Base-by-base conservation (phyloP, 495 filamentous ascomycete genomes). In the Penicillium manginii region DNA sequence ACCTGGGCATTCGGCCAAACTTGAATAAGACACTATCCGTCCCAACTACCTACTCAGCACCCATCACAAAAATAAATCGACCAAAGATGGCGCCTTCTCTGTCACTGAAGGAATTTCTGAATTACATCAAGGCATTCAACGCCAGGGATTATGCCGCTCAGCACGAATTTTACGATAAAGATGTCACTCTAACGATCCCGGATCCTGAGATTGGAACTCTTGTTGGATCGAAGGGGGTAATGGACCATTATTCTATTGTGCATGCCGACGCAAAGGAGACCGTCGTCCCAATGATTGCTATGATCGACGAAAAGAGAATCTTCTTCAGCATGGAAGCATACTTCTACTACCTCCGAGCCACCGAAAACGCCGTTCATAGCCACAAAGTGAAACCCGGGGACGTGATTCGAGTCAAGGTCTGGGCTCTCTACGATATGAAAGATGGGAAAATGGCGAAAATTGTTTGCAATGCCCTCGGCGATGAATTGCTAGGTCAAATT, bases 391-490 rank as follows among this genome's bases (percentile, higher is more conserved):
- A 56, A 10, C 31, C 54, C 2, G 54, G 54, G 1, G 54, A 56
- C n/a, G 54, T 56, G 18, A 56, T 56, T 56, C 43, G 54, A 37
- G 54, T 56, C 19, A 56, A 56, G n/a, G 54, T 56, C 1, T 56
- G 54, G 54, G 54, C 54, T 49, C 6, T 39, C 39, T 56, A 56
- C 22, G 45, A 56, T 21, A 56, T 56, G 54, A 11, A 22, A 11
- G 43, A 39, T 21, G 54, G 32, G 12, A 49, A 56, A 43, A 56
- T 56, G 54, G 54, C 29, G 23, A 17, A 40, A 12, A 56, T 56
- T 40, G 37, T 35, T 23, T 56, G 54, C 19, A 56, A 49, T 40
- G 54, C 54, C 7, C 29, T 56, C 5, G 23, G 45, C 49, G 45
- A 50, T 40, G 54, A 56, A 5, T 40, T 49, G 18, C 10, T 56